Evolutionary conservation across 192 early-diverging fungal genomes (phyloP), one percentile per base, ranked within the genome.

Genomic region (Coemansia sp.): DNA sequence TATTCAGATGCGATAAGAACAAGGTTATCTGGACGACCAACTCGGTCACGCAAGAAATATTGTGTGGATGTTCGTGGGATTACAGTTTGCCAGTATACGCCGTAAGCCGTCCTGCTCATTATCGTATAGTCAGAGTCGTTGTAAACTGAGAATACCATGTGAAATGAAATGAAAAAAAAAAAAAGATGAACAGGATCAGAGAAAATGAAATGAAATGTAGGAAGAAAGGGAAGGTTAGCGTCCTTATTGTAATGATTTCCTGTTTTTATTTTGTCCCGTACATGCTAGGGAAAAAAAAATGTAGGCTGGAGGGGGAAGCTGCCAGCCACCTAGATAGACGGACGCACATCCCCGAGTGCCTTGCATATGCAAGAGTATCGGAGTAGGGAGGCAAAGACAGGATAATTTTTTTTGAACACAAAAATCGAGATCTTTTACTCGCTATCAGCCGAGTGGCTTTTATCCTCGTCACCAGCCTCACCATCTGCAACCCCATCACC

Each of bases 11-110:
- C 60, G 2, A 62, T 39, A 0, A 62, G 36, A 9, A 62, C 60
- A 10, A 25, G 38, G 38, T 62, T 62, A 14, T 62, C 38, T n/a
- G 60, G 60, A 39, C 60, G 21, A 6, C 36, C 38, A 9, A 4
- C 9, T 2, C 15, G 7, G 19, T 42, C 23, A 19, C 60, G 60
- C 5, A 62, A 32, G n/a, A 32, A 42, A 21, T 62, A 62, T 21
- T 37, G 19, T 2, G 38, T 62, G 19, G n/a, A 19, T 15, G 27
- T 23, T 17, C 21, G 2, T 37, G 60, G 60, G 11, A 42, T 32
- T 10, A 62, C 21, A 3, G 34, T 42, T 42, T 62, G 60, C 60
- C 60, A 62, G 31, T 23, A 39, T 25, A 32, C n/a, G n/a, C n/a
- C 34, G 8, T 62, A 25, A 9, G 60, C 34, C 5, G 60, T 62